Base-by-base conservation (phyloP, 2,329 filamentous ascomycete genomes). In the Trichoderma citrinoviride region DNA sequence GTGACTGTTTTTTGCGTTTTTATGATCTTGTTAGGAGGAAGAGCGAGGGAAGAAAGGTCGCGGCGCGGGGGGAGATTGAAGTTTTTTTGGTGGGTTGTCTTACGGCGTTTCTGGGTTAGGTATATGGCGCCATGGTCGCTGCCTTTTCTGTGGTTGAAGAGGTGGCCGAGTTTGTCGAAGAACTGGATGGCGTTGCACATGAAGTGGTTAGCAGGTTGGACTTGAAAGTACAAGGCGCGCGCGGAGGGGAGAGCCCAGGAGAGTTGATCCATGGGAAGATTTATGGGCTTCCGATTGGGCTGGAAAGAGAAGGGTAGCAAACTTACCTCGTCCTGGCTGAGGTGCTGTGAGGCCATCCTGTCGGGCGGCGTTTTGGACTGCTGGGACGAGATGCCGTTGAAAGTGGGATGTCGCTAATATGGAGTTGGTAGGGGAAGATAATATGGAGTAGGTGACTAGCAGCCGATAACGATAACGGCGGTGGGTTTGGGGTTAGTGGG, bases 51-150 rank as follows among this genome's bases (percentile, higher is more conserved):
- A 44, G 12, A 17, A n/a, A 12, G 25, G 49, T 33, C 70, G 53
- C 70, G 12, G 23, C 25, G 19, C 29, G 46, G 12, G 21, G 37
- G 29, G 8, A 29, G 3, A 12, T 15, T 15, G 52, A n/a, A n/a
- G n/a, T n/a, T n/a, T n/a, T n/a, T n/a, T n/a, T 21, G 40, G 15
- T 27, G 41, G 25, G 43, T 21, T 14, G 12, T 73, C 84, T 68
- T 82, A 91, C 90, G 77, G 78, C 90, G 84, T 75, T 94, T 94
- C 74, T 96, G 91, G 58, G 85, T 89, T 65, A 96, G 81, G 76
- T 86, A 89, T 69, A 96, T 81, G 57, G 87, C 87, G 71, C 90
- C 90, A 76, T 92, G 89, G 71, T 89, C 85, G 75, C 88, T 88
- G 72, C 85, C 82, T 73, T 89, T 89, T 67, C 85, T 85, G 68